A percentile compares a stretch with the other conserved stretches of the same genome.
phyloP scores from a whole-genome alignment of 2,329 filamentous ascomycete genomes.

The Pezicula rhizophila region DNA sequence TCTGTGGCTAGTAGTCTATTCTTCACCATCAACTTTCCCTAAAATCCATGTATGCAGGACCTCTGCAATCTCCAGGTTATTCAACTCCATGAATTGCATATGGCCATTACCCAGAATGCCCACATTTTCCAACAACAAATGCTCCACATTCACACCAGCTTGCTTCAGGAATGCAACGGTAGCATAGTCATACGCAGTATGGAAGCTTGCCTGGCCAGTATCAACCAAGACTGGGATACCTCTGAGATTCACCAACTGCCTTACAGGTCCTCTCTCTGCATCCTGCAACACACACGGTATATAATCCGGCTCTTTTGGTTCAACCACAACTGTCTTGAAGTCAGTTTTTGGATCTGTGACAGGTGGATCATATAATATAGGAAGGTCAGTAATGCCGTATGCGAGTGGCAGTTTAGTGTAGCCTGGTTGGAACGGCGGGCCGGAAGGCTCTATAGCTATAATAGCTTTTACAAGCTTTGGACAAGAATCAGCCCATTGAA shows the following conservation, averaged over 20 bases:
- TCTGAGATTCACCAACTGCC: slow-evolving; percentile 28
- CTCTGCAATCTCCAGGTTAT: slow-evolving; percentile 32
- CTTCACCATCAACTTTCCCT: too few species aligned
- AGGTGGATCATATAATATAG: slow-evolving; percentile 39
- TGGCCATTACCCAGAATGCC: slow-evolving; percentile 38
- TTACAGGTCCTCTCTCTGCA: slow-evolving; percentile 18
- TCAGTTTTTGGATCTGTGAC: slow-evolving; percentile 32
- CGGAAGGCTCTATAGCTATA: slow-evolving; percentile 37
- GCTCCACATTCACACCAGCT: slow-evolving; percentile 31
- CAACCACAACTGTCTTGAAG: slow-evolving; percentile 25
- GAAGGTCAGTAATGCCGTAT: slow-evolving; percentile 41
- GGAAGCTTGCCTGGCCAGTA: slow-evolving; percentile 36
- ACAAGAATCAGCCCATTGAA: slow-evolving; percentile 30
- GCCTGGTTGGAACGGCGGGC: slow-evolving; percentile 39
- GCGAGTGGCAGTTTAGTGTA: slow-evolving; percentile 28
- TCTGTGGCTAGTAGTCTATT: too few species aligned
- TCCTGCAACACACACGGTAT: slow-evolving; percentile 28
- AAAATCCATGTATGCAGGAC: slow-evolving; percentile 22
- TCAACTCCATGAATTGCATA: slow-evolving; percentile 42
- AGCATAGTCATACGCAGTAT: slow-evolving; percentile 38
- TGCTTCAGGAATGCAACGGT: slow-evolving; percentile 34
- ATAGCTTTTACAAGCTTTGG: slow-evolving; percentile 33
- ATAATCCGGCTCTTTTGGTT: slow-evolving; percentile 16
- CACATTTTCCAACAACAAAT: slow-evolving; percentile 30
- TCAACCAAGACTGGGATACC: slow-evolving; percentile 30